Evolutionary conservation across 2,329 filamentous ascomycete genomes (phyloP).

Genomic region (Aspergillus ibericus): DNA sequence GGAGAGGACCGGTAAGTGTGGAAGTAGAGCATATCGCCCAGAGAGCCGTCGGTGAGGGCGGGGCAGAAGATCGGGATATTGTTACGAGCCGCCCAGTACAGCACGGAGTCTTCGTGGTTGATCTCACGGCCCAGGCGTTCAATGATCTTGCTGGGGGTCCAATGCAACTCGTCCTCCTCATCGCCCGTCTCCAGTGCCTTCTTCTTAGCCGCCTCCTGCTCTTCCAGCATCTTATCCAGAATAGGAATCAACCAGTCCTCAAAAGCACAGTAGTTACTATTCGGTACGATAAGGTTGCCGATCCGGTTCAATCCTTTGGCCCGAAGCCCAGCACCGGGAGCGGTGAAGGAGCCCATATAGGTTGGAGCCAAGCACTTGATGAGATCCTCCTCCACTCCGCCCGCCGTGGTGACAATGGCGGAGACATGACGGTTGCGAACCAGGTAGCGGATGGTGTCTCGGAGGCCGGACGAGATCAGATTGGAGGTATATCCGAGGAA

Average conservation of each 20-base stretch:
- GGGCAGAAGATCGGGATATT: slow-evolving; percentile 96
- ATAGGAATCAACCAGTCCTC: slow-evolving; percentile 98
- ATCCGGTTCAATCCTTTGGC: slow-evolving; percentile 90
- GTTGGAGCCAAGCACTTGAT: slow-evolving; percentile 97
- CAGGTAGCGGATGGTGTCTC: slow-evolving; percentile 87
- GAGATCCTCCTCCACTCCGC: slow-evolving; percentile 93
- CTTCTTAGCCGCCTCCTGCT: slow-evolving; percentile 79
- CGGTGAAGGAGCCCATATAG: slow-evolving; percentile 84
- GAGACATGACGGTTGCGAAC: slow-evolving; percentile 91
- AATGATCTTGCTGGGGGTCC: slow-evolving; percentile 94
- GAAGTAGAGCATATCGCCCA: slow-evolving; percentile 98
- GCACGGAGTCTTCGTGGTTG: slow-evolving; percentile 85
- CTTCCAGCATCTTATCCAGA: slow-evolving; percentile 87
- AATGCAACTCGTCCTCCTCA: slow-evolving; percentile 69
- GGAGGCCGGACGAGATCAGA: slow-evolving; percentile 90
- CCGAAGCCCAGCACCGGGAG: slow-evolving; percentile 73
- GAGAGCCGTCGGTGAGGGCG: slow-evolving; percentile 87
- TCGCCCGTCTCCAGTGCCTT: slow-evolving; percentile 44
- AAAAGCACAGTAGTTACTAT: slow-evolving; percentile 95
- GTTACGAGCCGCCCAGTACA: slow-evolving; percentile 98
- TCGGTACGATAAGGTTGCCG: slow-evolving; percentile 92
- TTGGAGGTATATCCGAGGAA: slow-evolving; percentile 98
- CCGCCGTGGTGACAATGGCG: slow-evolving; percentile 90
- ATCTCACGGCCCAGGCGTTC: slow-evolving; percentile 89
- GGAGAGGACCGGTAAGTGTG: slow-evolving; percentile 92